Conservation (phyloP, 192 early-diverging fungal species). For the Diversispora eburnea region DNA sequence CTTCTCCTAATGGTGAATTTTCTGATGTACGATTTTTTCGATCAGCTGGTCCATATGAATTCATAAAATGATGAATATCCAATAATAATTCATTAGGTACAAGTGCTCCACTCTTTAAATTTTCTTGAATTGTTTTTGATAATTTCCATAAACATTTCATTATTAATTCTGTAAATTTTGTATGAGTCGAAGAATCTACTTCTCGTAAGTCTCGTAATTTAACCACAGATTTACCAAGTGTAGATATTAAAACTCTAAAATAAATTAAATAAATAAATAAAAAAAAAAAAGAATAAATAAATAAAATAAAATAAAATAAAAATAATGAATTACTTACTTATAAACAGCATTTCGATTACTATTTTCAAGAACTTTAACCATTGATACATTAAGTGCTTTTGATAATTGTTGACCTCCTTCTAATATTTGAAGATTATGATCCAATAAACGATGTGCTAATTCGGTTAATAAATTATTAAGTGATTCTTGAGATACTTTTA, state of each 20-base stretch:
- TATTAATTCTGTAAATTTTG: slow-evolving; percentile 80
- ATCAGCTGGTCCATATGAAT: slow-evolving; percentile 71
- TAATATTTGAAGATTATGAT: slow-evolving; percentile 62
- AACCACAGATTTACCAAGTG: slow-evolving; percentile 60
- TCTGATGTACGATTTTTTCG: slow-evolving; percentile 83
- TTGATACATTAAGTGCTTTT: slow-evolving; percentile 78
- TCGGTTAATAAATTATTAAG: slow-evolving; percentile 72
- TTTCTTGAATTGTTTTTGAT: slow-evolving; percentile 77
- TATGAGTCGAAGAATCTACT: slow-evolving; percentile 51
- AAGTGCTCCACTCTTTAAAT: slow-evolving; percentile 59
- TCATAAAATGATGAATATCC: slow-evolving; percentile 81
- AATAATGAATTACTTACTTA: slow-evolving; percentile 45
- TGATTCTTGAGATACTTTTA: slow-evolving; percentile 55
- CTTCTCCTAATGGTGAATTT: slow-evolving; percentile 74
- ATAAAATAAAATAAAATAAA: not conserved
- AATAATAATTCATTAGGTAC: slow-evolving; percentile 65
- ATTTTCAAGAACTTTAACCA: slow-evolving; percentile 90
- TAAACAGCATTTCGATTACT: slow-evolving; percentile 73
- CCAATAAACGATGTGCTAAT: slow-evolving; percentile 74
- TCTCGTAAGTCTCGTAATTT: slow-evolving; percentile 52
- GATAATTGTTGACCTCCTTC: slow-evolving; percentile 59
- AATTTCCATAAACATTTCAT: slow-evolving; percentile 98
- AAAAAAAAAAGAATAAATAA: not conserved
- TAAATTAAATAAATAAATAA: not conserved
- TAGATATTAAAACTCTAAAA: slow-evolving; percentile 66